Conservation (phyloP, 1,284 basidiomycete species). For the Leccinum griseonigrum region DNA sequence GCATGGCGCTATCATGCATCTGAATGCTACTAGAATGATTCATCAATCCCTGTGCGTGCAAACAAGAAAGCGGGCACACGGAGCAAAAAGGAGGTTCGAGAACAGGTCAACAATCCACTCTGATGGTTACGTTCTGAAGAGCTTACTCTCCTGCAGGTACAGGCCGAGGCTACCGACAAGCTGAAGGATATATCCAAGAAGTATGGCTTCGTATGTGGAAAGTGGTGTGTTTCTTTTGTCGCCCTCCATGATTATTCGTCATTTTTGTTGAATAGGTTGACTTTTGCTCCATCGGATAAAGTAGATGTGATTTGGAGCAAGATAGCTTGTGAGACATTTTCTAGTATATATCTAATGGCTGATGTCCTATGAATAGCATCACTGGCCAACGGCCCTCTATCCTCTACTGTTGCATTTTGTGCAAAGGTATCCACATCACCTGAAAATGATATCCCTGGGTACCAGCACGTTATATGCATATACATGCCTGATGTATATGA, state of each 20-base stretch:
- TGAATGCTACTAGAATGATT: conserved; percentile 49
- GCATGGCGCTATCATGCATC: background rate
- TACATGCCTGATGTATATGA: conserved; percentile 71
- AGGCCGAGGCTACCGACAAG: conserved; percentile 53
- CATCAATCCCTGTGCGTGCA: conserved; percentile 58
- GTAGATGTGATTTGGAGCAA: conserved; percentile 60
- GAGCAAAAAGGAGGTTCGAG: conserved; percentile 72
- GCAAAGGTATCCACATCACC: conserved; percentile 68
- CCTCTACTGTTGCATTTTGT: conserved; percentile 48
- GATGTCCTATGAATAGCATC: conserved; percentile 44
- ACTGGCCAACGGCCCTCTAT: conserved; percentile 57
- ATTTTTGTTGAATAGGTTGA: conserved; percentile 44
- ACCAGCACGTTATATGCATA: conserved; percentile 66
- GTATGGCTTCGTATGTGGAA: conserved; percentile 54
- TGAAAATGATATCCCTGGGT: conserved; percentile 42
- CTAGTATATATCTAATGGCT: background rate
- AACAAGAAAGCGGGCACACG: conserved; percentile 69
- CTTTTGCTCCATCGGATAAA: conserved; percentile 58
- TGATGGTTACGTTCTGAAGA: background rate
- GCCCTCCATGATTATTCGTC: background rate
- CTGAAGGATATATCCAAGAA: conserved; percentile 56
- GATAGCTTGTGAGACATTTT: conserved; percentile 46
- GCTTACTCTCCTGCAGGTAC: conserved; percentile 40
- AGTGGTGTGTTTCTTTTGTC: conserved; percentile 48
- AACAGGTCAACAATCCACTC: conserved; percentile 37